These are phyloP conservation scores for Metschnikowia dekortorum DNA, from an alignment of 805 yeast species.

Conservation along the genomic window DNA sequence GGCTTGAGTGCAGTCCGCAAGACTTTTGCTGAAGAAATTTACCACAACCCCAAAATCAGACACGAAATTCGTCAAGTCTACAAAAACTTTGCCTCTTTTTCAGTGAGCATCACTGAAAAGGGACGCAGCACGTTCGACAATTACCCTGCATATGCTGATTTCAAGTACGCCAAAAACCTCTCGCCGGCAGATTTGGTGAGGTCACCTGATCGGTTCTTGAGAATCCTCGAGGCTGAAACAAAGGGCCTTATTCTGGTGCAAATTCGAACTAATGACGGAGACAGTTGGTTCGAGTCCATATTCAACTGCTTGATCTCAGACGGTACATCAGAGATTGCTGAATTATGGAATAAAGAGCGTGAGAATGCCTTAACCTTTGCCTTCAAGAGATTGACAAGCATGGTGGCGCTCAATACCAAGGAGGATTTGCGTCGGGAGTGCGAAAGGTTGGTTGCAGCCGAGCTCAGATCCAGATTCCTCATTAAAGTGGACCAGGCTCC, in stretches of 20 bases:
- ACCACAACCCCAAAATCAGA: constrained; percentile 76
- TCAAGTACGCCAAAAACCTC: constrained; percentile 85
- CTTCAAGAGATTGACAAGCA: constrained; percentile 59
- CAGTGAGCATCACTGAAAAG: constrained; percentile 77
- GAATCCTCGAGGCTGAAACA: constrained; percentile 90
- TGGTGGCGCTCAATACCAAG: constrained; percentile 70
- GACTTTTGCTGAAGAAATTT: constrained; percentile 73
- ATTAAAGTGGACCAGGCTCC: constrained; percentile 90
- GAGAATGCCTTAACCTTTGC: constrained; percentile 63
- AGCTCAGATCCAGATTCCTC: constrained; percentile 66
- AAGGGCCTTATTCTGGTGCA: constrained; percentile 67
- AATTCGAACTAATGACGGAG: constrained; percentile 47
- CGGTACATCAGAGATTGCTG: constrained; percentile 69
- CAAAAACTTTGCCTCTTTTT: constrained; percentile 60
- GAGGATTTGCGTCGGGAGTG: constrained; percentile 77
- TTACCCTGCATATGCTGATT: constrained; percentile 77
- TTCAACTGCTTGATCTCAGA: constrained; percentile 63
- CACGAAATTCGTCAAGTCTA: constrained; percentile 61
- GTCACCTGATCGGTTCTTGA: constrained; percentile 75
- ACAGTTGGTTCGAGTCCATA: constrained; percentile 39
- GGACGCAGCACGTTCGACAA: constrained; percentile 64
- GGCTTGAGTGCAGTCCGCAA: constrained; percentile 72
- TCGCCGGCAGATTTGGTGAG: constrained; percentile 67
- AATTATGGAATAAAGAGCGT: constrained; percentile 78
- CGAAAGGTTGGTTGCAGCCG: constrained; percentile 62